phyloP scores from a whole-genome alignment of 1,139 yeast species.

The Suhomyces bolitotheri region DNA sequence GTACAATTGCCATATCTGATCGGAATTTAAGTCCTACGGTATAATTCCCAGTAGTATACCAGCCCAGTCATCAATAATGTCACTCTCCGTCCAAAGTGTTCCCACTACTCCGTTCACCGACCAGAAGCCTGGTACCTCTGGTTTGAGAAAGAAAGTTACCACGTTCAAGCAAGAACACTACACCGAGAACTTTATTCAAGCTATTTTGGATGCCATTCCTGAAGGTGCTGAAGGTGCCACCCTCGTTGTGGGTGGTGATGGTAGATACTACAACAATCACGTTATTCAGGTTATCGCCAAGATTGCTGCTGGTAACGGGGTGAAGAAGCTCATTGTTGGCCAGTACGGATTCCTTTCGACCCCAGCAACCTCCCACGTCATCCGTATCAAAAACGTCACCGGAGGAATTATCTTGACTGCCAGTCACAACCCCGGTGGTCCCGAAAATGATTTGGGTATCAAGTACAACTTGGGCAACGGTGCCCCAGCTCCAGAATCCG shows the following conservation, averaged over 20 bases:
- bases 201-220: slow-evolving; percentile 82
- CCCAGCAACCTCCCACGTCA: slow-evolving; percentile 93
- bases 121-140: slow-evolving; percentile 98
- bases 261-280: slow-evolving; percentile 83
- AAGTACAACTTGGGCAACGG: slow-evolving; percentile 94
- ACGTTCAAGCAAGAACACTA: slow-evolving; percentile 81
- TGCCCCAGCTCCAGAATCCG: slow-evolving; percentile 98
- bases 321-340: slow-evolving; percentile 80
- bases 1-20: no score
- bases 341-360: slow-evolving; percentile 87
- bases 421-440: slow-evolving; percentile 99
- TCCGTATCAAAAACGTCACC: slow-evolving; percentile 65
- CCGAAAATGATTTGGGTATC: slow-evolving; percentile 88
- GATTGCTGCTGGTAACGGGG: slow-evolving; percentile 91
- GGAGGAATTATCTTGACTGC: slow-evolving; percentile 98
- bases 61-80: slow-evolving; percentile 1
- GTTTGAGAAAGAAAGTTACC: slow-evolving; percentile 85
- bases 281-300: slow-evolving; percentile 80
- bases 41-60: no score
- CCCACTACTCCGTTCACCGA: slow-evolving; percentile 79
- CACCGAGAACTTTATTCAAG: slow-evolving; percentile 92
- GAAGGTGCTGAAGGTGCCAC: slow-evolving; percentile 78
- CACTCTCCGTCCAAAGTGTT: slow-evolving; percentile 27
- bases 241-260: slow-evolving; percentile 95
- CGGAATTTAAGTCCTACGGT: no score